These are phyloP conservation scores for Chlamydomonas sp. DNA, from an alignment of 139 green algal genomes.

Conservation along the genomic window DNA sequence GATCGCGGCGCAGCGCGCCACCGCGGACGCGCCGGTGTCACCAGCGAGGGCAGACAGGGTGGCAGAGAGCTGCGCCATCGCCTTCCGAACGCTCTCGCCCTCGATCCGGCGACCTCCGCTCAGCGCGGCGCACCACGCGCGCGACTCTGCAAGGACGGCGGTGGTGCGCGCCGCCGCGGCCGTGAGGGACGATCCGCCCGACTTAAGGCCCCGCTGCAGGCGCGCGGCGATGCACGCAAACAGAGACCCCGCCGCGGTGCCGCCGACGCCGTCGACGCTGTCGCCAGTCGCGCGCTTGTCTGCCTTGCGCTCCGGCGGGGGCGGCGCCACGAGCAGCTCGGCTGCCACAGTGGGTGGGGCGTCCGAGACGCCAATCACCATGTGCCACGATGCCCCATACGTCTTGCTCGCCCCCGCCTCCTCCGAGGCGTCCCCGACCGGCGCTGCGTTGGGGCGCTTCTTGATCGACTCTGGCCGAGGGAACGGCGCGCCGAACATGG, in stretches of 20 bases:
- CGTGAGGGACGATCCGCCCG: conserved; percentile 3
- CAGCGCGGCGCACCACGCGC: conserved; percentile 26
- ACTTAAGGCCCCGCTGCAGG: conserved; percentile 29
- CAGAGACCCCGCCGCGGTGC: conserved; percentile 10
- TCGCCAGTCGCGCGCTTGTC: no score
- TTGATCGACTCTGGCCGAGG: conserved; percentile 14
- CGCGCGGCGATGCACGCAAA: conserved; percentile 29
- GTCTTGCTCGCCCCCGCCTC: conserved; percentile 4
- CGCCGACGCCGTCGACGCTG: no score
- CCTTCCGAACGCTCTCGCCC: conserved; percentile 15
- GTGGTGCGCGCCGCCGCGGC: background rate
- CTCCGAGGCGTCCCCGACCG: background rate
- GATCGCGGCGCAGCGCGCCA: background rate
- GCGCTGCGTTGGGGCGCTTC: background rate
- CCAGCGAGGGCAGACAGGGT: no score
- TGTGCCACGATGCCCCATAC: conserved; percentile 48
- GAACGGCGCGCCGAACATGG: conserved; percentile 42
- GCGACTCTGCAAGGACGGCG: conserved; percentile 22
- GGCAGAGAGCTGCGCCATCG: no score
- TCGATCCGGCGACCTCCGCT: conserved; percentile 23
- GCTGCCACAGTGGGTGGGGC: background rate
- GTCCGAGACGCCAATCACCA: conserved; percentile 37
- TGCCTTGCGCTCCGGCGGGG: no score
- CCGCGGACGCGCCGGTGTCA: no score
- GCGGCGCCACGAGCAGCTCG: no score